Percentiles rank a stretch among this genome's conserved stretches.
Evolutionary conservation across 768 basidiomycete species (phyloP).

Genomic region (Amanita subjunquillea): DNA sequence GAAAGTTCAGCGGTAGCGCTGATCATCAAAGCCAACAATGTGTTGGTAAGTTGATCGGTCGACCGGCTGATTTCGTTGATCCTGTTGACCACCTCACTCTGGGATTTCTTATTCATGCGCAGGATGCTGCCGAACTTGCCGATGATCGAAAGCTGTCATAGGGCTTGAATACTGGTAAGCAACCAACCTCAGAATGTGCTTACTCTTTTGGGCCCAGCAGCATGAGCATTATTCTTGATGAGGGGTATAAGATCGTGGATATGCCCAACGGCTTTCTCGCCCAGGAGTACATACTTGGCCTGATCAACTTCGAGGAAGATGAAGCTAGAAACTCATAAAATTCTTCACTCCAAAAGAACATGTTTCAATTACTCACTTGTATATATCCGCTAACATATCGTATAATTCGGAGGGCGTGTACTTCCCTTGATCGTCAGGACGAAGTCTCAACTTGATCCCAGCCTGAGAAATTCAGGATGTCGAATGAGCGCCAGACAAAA

Average conservation of each 20-base stretch:
- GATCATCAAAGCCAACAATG: conserved; percentile 62
- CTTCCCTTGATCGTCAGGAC: conserved; percentile 37
- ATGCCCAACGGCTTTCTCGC: conserved; percentile 39
- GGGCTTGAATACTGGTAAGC: background rate
- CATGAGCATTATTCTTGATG: conserved; percentile 43
- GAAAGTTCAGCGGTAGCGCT: conserved; percentile 58
- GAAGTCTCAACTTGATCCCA: conserved; percentile 61
- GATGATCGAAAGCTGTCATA: conserved; percentile 22
- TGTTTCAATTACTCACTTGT: conserved; percentile 35
- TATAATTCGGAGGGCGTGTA: conserved; percentile 57
- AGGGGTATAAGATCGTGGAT: conserved; percentile 41
- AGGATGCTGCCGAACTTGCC: conserved; percentile 40
- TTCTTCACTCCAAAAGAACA: background rate
- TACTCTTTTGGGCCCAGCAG: conserved; percentile 33
- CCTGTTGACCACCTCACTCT: conserved; percentile 44
- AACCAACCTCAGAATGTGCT: background rate
- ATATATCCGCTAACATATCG: conserved; percentile 58
- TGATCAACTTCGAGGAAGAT: conserved; percentile 67
- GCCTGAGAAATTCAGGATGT: conserved; percentile 30
- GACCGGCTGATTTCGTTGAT: conserved; percentile 47
- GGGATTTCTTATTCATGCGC: conserved; percentile 32
- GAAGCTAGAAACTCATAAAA: conserved; percentile 34
- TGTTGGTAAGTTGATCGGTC: conserved; percentile 55
- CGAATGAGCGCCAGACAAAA: background rate
- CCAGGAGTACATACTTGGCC: conserved; percentile 44